Base-by-base conservation (phyloP, 2,329 filamentous ascomycete genomes). In the Dothistroma septosporum region DNA sequence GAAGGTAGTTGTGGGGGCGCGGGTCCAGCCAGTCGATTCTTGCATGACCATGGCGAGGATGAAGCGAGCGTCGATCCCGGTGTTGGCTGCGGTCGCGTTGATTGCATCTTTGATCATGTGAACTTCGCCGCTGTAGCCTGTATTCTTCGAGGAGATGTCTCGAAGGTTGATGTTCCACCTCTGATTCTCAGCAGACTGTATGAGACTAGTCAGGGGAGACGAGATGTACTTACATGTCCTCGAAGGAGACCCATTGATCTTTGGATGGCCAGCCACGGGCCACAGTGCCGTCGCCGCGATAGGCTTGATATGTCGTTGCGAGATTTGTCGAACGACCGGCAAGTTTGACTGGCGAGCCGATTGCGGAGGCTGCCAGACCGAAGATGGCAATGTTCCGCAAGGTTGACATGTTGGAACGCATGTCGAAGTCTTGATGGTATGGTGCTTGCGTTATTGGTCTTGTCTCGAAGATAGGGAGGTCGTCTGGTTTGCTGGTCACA, bases 1-100 rank as follows among this genome's bases (percentile, higher is more conserved):
- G 47, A 19, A 44, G 0, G 76, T 77, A 1, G 78, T 78, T 0
- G 76, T 77, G 5, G 70, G 73, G 22, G 72, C 78, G 55, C 77
- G 75, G 3, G 78, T 75, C 61, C 77, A 78, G 54, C 78, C 79
- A 57, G 74, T 74, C 41, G 73, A 76, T 64, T 80, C 78, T 63
- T 80, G 77, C 66, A 80, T 72, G 24, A 62, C 53, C 54, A 76
- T 71, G 44, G 76, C 76, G 56, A 79, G 71, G 55, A 80, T 74
- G 72, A 77, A 77, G 56, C 74, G 70, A 19, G 71, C 59, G 49
- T 75, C 72, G 6, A 80, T 69, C 35, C 72, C 68, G n/a, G 74
- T 72, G 22, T 68, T 59, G 4, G 57, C 61, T 35, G 74, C 68
- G 35, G 74, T 62, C 33, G 64, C 52, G 28, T 69, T 60, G 64